Base-by-base conservation (phyloP, 352 stramenopile species). In the Plasmopara halstedii region DNA sequence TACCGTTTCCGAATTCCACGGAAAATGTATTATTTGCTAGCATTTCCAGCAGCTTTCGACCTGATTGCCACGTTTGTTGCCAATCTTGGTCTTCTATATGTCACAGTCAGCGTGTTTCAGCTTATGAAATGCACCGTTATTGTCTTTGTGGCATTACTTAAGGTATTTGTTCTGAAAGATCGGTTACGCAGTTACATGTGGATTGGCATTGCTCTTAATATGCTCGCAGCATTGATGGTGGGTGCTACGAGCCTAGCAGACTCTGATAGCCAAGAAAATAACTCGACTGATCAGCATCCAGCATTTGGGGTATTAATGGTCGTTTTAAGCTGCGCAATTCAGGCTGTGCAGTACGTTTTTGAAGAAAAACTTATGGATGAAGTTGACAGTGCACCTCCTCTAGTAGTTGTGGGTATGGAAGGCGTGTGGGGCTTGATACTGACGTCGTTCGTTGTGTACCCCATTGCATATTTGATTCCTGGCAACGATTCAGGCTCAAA, bases 341-440 rank as follows among this genome's bases (percentile, higher is more conserved):
- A 98, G 61, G 85, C 88, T 2, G 67, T 96, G 19, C 93, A 98
- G 53, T 98, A 98, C 71, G 94, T 98, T 20, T 98, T 98, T 55
- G 94, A 99, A 57, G 95, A 99, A 69, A 98, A 98, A 66, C 82
- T 97, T 27, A 97, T 98, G 88, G 90, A 90, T 45, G 92, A 97
- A 59, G 87, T 92, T 42, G 76, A 95, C 43, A 89, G 81, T 41
- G 87, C 92, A 25, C 91, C 94, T 22, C 80, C 96, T 23, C 70
- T 99, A 13, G 92, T 98, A 2, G 82, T 93, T 21, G 78, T 93
- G 46, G 94, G 94, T 18, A 97, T 98, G 90, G 94, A 98, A 64
- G 95, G 95, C 19, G 58, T 98, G 5, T 99, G 95, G 95, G 95
- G 95, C 0, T 82, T 96, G 1, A 8, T 98, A 4, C 61, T 98